Percentiles rank a stretch among this genome's conserved stretches.
Evolutionary conservation across 176 grass and related monocot species (phyloP).

Genomic region (Triticum timopheevii): DNA sequence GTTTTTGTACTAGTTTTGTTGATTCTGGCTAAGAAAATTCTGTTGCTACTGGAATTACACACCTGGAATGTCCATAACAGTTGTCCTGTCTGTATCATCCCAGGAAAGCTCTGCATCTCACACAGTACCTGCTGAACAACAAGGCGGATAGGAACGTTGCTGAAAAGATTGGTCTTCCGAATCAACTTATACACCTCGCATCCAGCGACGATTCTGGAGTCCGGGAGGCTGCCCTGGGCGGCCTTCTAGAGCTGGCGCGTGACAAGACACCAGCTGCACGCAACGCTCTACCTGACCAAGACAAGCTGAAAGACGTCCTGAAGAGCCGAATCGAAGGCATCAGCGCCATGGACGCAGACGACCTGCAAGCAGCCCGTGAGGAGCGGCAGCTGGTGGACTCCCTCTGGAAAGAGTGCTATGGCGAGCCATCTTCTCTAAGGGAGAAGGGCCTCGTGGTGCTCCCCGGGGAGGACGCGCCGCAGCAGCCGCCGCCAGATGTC

Average conservation of each 20-base stretch:
- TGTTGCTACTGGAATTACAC: neutral
- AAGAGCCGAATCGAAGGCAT: conserved; percentile 71
- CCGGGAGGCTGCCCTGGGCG: conserved; percentile 57
- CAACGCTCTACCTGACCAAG: conserved; percentile 43
- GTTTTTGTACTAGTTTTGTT: neutral
- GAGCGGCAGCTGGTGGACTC: conserved; percentile 88
- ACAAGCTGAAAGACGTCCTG: conserved; percentile 64
- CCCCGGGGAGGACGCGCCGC: conserved; percentile 60
- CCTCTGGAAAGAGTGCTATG: conserved; percentile 80
- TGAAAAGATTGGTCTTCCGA: conserved; percentile 62
- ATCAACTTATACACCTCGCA: conserved; percentile 56
- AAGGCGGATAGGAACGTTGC: conserved; percentile 48
- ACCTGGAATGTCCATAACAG: neutral
- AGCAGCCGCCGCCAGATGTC: conserved; percentile 55
- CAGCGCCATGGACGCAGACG: conserved; percentile 49
- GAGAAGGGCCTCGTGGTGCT: conserved; percentile 84
- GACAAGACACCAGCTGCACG: conserved; percentile 26
- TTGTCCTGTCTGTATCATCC: neutral
- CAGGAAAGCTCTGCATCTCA: conserved; percentile 93
- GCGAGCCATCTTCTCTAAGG: conserved; percentile 64
- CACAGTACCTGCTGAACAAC: conserved; percentile 52
- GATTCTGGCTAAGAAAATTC: neutral
- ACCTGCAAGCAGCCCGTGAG: conserved; percentile 68
- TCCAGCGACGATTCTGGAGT: conserved; percentile 70
- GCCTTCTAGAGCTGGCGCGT: conserved; percentile 67